Conservation (phyloP, 495 filamentous ascomycete genomes). For the Aspergillus mulundensis region DNA sequence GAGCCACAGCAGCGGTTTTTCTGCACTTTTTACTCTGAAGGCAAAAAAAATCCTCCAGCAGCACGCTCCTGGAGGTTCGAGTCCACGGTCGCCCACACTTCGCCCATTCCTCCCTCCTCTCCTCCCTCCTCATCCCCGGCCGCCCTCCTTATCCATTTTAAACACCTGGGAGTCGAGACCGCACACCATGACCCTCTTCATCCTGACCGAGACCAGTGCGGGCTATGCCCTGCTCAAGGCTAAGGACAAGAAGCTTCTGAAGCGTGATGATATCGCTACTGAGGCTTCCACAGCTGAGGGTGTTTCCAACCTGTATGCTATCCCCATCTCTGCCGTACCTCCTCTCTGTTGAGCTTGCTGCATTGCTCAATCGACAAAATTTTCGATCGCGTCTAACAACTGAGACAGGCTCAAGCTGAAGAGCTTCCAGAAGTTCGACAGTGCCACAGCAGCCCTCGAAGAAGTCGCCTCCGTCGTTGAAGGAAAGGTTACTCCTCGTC, state of each 20-base stretch:
- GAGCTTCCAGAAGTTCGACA: slow-evolving; percentile 95
- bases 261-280: slow-evolving; percentile 69
- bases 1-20: slow-evolving; percentile 21
- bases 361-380: slow-evolving; percentile 9
- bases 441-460: slow-evolving; percentile 76
- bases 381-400: slow-evolving; percentile 26
- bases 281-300: slow-evolving; percentile 79
- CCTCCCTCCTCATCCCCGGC: slow-evolving; percentile 17
- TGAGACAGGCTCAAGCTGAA: slow-evolving; percentile 79
- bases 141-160: slow-evolving; percentile 17
- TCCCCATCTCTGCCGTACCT: neutral
- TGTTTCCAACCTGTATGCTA: slow-evolving; percentile 75
- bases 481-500: slow-evolving; percentile 91
- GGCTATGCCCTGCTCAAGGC: slow-evolving; percentile 98
- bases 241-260: slow-evolving; percentile 94
- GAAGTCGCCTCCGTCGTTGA: slow-evolving; percentile 85
- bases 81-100: slow-evolving; percentile 21
- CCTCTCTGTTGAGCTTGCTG: neutral
- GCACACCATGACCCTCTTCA: slow-evolving; percentile 68
- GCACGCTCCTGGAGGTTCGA: slow-evolving; percentile 22
- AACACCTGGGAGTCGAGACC: slow-evolving; percentile 30
- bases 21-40: slow-evolving; percentile 21
- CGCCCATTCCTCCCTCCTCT: slow-evolving; percentile 19
- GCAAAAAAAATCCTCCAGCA: slow-evolving; percentile 26
- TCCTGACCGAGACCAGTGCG: slow-evolving; percentile 88